Evolutionary conservation across 768 basidiomycete genomes (phyloP), one percentile per base, ranked within the genome.

Genomic region (Amanita muscaria): DNA sequence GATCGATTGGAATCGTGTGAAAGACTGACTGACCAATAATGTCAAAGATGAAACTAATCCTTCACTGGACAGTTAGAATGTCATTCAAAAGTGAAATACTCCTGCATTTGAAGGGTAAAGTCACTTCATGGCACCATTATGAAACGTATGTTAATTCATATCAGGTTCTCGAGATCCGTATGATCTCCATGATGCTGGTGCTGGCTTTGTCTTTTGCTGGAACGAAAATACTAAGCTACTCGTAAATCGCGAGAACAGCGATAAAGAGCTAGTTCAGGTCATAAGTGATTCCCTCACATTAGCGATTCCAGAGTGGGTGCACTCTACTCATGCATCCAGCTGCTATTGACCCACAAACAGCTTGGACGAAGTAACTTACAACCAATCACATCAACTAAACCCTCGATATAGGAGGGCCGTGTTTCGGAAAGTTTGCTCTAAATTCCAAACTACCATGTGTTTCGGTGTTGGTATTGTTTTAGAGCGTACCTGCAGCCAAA

Each of bases 171-270:
- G 83, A 6, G 81, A 92, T 64, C 92, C 93, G 1, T 83, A 90
- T 54, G 64, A 72, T 21, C 65, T 88, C 10, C 61, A 68, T 29
- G 81, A 77, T 16, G 64, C 70, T 42, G 93, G 91, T 2, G 83
- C 91, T 23, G 93, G 93, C 1, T 93, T 96, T 58, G 84, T 82
- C 7, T 68, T 94, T 12, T 80, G 81, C 31, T 96, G 88, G 86
- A 70, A 75, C 55, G 89, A 88, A 42, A 72, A 75, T 53, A 79
- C 90, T 4, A 73, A 73, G 39, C 64, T 93, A 36, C 66, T 74
- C 1, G 74, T 96, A 42, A 85, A 79, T 12, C 73, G 79, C 45
- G 68, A 68, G 39, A 91, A 92, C 56, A 65, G 69, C 16, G 78
- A 89, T 51, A 65, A 66, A 33, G 92, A 97, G 58, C 64, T 91